Percentiles rank a stretch among this genome's conserved stretches.
Conservation (phyloP, 2,329 filamentous ascomycete genomes). For the Diaporthe sp. region DNA sequence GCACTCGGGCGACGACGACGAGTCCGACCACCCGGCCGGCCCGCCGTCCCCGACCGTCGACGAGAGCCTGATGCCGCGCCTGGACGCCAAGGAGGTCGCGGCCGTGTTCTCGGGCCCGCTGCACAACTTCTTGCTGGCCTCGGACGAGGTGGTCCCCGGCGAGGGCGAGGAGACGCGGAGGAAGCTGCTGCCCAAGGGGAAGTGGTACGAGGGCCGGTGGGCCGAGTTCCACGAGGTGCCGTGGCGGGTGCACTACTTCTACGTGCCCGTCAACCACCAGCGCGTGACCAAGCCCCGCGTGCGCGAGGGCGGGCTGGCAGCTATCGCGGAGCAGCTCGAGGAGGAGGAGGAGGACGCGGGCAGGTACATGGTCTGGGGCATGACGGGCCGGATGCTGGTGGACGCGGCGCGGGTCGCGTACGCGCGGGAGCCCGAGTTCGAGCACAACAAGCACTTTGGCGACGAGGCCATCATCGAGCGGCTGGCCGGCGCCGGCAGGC, state of each 20-base stretch:
- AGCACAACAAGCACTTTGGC: slow-evolving; percentile 70
- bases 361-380: slow-evolving; percentile 90
- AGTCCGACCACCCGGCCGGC: slow-evolving; percentile 28
- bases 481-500: slow-evolving; percentile 59
- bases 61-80: slow-evolving; percentile 79
- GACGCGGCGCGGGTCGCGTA: slow-evolving; percentile 91
- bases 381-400: slow-evolving; percentile 92
- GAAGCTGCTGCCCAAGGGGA: slow-evolving; percentile 61
- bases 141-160: slow-evolving; percentile 65
- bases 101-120: slow-evolving; percentile 94
- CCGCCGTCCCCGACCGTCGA: slow-evolving; percentile 65
- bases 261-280: slow-evolving; percentile 83
- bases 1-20: slow-evolving; percentile 67
- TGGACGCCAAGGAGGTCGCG: slow-evolving; percentile 92
- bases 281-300: slow-evolving; percentile 71
- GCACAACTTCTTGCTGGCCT: slow-evolving; percentile 79
- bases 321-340: slow-evolving; percentile 59
- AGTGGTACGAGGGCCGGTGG: slow-evolving; percentile 92
- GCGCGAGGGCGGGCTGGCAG: slow-evolving; percentile 57
- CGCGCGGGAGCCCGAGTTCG: slow-evolving; percentile 85
- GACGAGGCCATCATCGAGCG: slow-evolving; percentile 65
- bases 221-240: slow-evolving; percentile 80
- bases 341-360: slow-evolving; percentile 61
- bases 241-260: slow-evolving; percentile 95
- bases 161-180: slow-evolving; percentile 49